These are phyloP conservation scores for Thymus quinquecostatus DNA, from an alignment of 257 asterid genomes.

Conservation along the genomic window DNA sequence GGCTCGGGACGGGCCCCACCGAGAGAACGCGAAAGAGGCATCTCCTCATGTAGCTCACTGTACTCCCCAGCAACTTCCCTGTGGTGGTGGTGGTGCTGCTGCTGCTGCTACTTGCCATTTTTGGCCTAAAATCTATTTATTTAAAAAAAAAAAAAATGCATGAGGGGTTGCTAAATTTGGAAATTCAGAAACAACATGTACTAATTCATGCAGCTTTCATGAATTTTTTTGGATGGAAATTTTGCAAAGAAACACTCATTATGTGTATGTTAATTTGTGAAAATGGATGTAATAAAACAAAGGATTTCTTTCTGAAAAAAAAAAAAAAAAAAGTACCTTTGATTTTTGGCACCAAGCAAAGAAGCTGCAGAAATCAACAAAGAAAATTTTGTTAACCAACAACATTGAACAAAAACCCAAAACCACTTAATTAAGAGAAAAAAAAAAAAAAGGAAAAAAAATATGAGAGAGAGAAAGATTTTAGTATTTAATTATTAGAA, in stretches of 20 bases:
- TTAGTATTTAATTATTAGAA: background rate
- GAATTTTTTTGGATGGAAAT: background rate
- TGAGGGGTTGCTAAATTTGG: too few species aligned
- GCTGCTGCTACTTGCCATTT: background rate
- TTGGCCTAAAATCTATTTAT: background rate
- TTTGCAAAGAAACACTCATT: background rate
- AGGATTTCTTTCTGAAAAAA: background rate
- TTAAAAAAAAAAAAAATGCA: too few species aligned
- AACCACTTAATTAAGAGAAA: background rate
- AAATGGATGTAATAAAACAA: background rate
- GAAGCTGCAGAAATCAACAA: background rate
- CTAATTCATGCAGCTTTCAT: background rate
- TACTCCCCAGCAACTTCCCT: slow-evolving; percentile 42
- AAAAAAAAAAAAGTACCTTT: background rate
- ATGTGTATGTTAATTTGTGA: background rate
- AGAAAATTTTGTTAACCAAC: background rate
- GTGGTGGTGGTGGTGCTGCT: too few species aligned
- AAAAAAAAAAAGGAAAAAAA: background rate
- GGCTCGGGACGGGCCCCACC: slow-evolving; percentile 71
- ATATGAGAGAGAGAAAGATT: background rate
- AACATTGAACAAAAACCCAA: background rate
- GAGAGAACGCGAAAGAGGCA: slow-evolving; percentile 58
- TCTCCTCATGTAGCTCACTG: slow-evolving; percentile 46
- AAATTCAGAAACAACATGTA: background rate
- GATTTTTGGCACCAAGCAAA: background rate